phyloP scores from a whole-genome alignment of 352 stramenopile species.

The Phytopythium chamaehyphon region DNA sequence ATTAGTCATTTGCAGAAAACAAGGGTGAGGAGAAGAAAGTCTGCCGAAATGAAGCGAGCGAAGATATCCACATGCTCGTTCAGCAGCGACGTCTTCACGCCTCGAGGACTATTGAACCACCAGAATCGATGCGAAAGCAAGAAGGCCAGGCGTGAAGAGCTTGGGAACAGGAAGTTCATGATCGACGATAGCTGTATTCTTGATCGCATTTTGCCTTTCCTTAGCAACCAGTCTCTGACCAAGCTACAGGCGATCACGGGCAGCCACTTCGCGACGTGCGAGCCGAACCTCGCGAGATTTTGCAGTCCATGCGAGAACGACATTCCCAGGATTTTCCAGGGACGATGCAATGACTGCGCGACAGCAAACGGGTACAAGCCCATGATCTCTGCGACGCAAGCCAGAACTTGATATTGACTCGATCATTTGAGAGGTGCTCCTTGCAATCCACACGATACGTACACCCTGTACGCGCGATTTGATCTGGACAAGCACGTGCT shows the following conservation, averaged over 20 bases:
- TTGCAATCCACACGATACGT: constrained; percentile 3
- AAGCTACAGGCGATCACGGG: constrained; percentile 26
- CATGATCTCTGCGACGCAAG: constrained; percentile 12
- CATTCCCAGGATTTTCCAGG: constrained; percentile 11
- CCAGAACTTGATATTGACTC: constrained; percentile 12
- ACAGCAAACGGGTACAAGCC: constrained; percentile 7
- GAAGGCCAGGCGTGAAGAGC: constrained; percentile 1
- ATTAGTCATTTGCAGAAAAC: too few relatives aligned
- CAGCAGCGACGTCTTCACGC: constrained; percentile 13
- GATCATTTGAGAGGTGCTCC: constrained; percentile 9
- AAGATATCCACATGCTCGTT: constrained; percentile 16
- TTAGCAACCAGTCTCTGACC: constrained; percentile 23
- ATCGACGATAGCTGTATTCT: constrained; percentile 12
- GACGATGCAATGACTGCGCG: constrained; percentile 11
- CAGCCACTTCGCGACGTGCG: constrained; percentile 11
- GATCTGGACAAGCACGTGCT: constrained; percentile 18
- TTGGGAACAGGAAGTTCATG: constrained; percentile 13
- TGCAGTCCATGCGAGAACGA: constrained; percentile 28
- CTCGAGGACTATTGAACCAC: constrained; percentile 13
- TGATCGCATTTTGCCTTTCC: constrained; percentile 12
- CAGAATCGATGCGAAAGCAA: constrained; percentile 13
- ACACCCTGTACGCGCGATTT: constrained; percentile 13
- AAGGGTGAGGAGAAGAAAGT: too few relatives aligned
- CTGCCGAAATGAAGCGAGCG: too few relatives aligned
- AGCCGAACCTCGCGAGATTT: constrained; percentile 9